Evolutionary conservation across 108 stramenopile genomes (phyloP).

Genomic region (Bacterosira constricta): DNA sequence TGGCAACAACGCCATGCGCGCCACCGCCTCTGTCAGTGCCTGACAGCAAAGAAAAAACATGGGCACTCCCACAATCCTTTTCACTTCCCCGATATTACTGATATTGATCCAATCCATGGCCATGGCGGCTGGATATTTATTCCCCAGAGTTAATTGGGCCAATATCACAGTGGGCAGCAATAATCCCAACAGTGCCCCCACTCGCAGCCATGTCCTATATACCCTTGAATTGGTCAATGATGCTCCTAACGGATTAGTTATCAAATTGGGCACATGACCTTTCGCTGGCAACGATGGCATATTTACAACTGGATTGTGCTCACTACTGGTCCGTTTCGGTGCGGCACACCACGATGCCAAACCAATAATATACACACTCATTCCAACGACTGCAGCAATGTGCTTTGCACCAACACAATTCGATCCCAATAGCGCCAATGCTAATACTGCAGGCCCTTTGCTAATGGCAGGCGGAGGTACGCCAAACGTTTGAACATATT

Average conservation of each 20-base stretch:
- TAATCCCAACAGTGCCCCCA: conserved; percentile 60
- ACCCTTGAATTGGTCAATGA: conserved; percentile 36
- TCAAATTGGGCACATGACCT: conserved; percentile 70
- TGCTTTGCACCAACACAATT: conserved; percentile 49
- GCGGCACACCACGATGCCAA: conserved; percentile 35
- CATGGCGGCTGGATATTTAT: not conserved
- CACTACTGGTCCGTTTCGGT: conserved; percentile 26
- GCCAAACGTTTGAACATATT: not conserved
- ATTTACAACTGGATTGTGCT: conserved; percentile 9
- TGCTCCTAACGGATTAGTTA: conserved; percentile 68
- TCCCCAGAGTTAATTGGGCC: not conserved
- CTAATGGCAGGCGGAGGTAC: conserved; percentile 31
- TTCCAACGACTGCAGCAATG: conserved; percentile 33
- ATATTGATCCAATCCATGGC: conserved; percentile 9
- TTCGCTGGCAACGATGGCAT: conserved; percentile 68
- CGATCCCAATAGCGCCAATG: conserved; percentile 25
- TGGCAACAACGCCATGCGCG: conserved; percentile 46
- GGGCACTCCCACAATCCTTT: conserved; percentile 42
- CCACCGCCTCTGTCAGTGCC: conserved; percentile 55
- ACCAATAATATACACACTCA: conserved; percentile 36
- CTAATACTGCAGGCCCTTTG: conserved; percentile 43
- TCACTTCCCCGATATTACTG: conserved; percentile 11
- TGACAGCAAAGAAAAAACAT: conserved; percentile 73
- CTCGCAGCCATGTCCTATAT: conserved; percentile 62
- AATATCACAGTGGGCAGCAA: conserved; percentile 48